Conservation (phyloP, 2,329 filamentous ascomycete species). For the Ascochyta koolunga region DNA sequence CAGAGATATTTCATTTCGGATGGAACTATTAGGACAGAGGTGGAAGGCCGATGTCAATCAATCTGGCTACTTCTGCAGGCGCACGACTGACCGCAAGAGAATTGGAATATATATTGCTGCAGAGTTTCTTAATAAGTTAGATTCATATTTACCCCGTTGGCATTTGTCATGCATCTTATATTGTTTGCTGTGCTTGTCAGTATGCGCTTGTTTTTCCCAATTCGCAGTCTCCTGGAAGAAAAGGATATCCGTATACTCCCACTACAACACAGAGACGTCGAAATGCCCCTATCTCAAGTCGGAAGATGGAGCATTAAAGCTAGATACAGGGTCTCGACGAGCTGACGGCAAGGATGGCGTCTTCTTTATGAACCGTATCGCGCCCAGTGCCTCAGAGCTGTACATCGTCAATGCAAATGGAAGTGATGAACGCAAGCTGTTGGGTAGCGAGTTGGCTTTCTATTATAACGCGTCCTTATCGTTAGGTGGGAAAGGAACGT, state of each 20-base stretch:
- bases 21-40: neutral
- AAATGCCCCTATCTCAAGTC: neutral
- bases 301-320: neutral
- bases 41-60: neutral
- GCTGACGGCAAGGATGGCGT: constrained; percentile 20
- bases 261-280: neutral
- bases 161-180: neutral
- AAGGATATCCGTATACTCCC: neutral
- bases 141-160: neutral
- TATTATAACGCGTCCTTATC: neutral
- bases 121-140: neutral
- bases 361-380: constrained; percentile 48
- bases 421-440: constrained; percentile 45
- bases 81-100: neutral
- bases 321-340: neutral
- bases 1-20: neutral
- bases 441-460: constrained; percentile 28
- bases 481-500: neutral
- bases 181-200: neutral
- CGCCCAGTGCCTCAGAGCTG: constrained; percentile 32
- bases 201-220: neutral
- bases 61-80: neutral
- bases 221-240: neutral
- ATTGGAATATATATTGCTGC: neutral
- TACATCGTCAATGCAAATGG: constrained; percentile 50